A percentile compares a stretch with the other conserved stretches of the same genome.
Conservation (phyloP, 768 basidiomycete genomes). For the Leccinum boreale region DNA sequence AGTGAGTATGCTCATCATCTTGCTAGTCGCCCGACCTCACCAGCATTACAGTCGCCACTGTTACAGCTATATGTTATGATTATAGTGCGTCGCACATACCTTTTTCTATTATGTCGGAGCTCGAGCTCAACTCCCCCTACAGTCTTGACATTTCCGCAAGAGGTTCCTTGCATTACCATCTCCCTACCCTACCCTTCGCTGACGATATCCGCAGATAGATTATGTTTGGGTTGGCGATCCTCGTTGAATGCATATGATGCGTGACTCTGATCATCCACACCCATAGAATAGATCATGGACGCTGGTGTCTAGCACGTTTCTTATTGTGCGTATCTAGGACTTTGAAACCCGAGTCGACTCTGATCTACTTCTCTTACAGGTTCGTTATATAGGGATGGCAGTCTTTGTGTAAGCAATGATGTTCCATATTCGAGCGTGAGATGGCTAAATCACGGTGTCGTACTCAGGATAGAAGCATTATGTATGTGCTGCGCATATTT, state of each 20-base stretch:
- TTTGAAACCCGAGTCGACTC: neutral
- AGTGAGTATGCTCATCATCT: constrained; percentile 3
- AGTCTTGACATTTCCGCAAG: constrained; percentile 17
- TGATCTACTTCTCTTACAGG: constrained; percentile 6
- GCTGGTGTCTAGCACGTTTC: constrained; percentile 10
- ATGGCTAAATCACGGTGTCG: neutral
- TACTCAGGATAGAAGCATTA: constrained; percentile 3
- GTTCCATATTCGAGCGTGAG: neutral
- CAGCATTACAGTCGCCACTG: constrained; percentile 8
- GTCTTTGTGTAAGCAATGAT: constrained; percentile 9
- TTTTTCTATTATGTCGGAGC: neutral
- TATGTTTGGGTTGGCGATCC: constrained; percentile 18
- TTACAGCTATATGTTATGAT: constrained; percentile 15
- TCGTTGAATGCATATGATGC: neutral
- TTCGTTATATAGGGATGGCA: constrained; percentile 16
- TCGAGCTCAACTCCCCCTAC: neutral
- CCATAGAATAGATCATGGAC: constrained; percentile 18
- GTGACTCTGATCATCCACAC: neutral
- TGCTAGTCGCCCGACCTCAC: constrained; percentile 1
- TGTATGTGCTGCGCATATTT: constrained; percentile 1
- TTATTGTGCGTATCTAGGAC: constrained; percentile 11
- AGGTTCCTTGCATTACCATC: constrained; percentile 8
- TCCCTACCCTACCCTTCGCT: neutral
- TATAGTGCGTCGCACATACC: constrained; percentile 13
- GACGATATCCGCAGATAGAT: constrained; percentile 10